A percentile compares a stretch with the other conserved stretches of the same genome.
Evolutionary conservation across 192 early-diverging fungal genomes (phyloP).

Genomic region (Rhizophagus clarus): DNA sequence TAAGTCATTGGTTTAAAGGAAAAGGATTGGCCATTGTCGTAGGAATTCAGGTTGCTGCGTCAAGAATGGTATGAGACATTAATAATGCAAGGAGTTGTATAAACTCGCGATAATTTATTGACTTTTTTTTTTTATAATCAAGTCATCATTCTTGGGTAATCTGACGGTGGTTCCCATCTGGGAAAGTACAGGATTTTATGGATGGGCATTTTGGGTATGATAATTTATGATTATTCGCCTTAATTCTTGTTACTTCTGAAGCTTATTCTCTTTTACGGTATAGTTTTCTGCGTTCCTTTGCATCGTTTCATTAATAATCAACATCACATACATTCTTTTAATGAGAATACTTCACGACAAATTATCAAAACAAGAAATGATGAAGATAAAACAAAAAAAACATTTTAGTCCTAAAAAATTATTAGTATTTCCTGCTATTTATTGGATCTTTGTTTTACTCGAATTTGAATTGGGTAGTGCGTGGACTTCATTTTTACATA

Average conservation of each 20-base stretch:
- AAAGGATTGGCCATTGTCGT: slow-evolving; percentile 60
- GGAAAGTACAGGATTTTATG: slow-evolving; percentile 45
- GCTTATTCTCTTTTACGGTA: slow-evolving; percentile 36
- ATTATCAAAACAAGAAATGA: background rate
- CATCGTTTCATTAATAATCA: slow-evolving; percentile 59
- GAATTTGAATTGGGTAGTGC: slow-evolving; percentile 62
- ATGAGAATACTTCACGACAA: slow-evolving; percentile 41
- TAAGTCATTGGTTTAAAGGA: slow-evolving; percentile 70
- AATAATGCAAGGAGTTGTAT: background rate
- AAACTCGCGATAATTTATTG: background rate
- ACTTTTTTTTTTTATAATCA: background rate
- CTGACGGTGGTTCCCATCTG: slow-evolving; percentile 62
- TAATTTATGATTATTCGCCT: background rate
- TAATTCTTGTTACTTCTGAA: slow-evolving; percentile 26
- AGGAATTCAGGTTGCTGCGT: slow-evolving; percentile 62
- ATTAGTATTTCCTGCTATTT: slow-evolving; percentile 58
- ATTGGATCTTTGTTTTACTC: slow-evolving; percentile 62
- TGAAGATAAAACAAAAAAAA: slow-evolving; percentile 51
- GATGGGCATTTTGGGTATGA: slow-evolving; percentile 43
- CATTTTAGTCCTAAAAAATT: slow-evolving; percentile 57
- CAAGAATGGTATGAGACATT: slow-evolving; percentile 50
- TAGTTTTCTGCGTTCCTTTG: slow-evolving; percentile 65
- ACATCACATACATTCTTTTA: slow-evolving; percentile 58
- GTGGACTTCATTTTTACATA: slow-evolving; percentile 70
- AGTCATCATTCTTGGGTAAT: slow-evolving; percentile 64